Evolutionary conservation across 2,329 filamentous ascomycete genomes (phyloP), one percentile per base, ranked within the genome.

Genomic region (Paecilomyces sp.): DNA sequence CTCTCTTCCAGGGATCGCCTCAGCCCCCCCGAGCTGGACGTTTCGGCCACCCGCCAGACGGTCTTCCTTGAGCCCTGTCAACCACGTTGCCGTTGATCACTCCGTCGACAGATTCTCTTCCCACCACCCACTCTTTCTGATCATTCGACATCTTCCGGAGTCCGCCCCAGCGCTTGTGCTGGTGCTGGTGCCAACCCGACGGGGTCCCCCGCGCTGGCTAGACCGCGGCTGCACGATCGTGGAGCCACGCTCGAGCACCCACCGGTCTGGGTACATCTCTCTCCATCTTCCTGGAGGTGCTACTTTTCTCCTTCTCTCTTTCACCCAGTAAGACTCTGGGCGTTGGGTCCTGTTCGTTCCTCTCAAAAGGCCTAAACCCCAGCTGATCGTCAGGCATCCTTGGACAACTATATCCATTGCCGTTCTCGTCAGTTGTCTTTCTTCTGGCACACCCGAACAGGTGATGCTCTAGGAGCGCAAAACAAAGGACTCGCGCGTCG

Each of bases 1-100:
- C 24, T 41, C 36, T 30, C 28, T 30, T 28, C 56, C 36, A 57
- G 47, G 47, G 57, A 54, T 58, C 57, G 57, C n/a, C 50, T 54
- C 57, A 34, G 47, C 57, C 51, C 24, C 54, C 24, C 57, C 50
- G 50, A 52, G 31, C 30, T 54, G n/a, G 36, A 33, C 33, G 15
- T 56, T 57, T 57, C 47, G 22, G 54, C 28, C 54, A 30, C 54
- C 54, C 18, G 18, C 54, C 33, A 24, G 18, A 30, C 36, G n/a
- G 41, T 18, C 36, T 36, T 56, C 50, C 55, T 58, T 56, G 57
- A 63, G 60, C 65, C 65, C 64, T 66, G 65, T 67, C 65, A 67
- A 67, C 64, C 65, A 67, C 65, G 65, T 67, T 67, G 64, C 58
- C 55, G 64, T 61, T 60, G 65, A 65, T 67, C 62, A 25, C 51